Evolutionary conservation across 2,329 filamentous ascomycete species (phyloP).

Genomic region (Balansia obtecta): DNA sequence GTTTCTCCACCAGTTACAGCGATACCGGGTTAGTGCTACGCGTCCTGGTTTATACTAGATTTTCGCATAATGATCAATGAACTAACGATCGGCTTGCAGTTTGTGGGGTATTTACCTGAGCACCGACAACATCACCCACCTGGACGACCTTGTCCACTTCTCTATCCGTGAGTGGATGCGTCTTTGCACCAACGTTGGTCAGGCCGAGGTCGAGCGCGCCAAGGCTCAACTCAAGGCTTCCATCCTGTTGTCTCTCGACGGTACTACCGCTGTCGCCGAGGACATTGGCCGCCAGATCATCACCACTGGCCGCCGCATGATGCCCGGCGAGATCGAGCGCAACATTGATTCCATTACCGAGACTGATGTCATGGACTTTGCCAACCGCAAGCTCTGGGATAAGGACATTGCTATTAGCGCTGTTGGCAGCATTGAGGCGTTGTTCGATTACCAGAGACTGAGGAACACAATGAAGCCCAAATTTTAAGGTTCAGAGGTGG

Average conservation of each 20-base stretch:
- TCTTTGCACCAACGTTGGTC: conserved; percentile 74
- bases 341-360: conserved; percentile 79
- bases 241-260: conserved; percentile 91
- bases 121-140: conserved; percentile 71
- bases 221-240: conserved; percentile 99
- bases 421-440: conserved; percentile 82
- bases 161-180: conserved; percentile 96
- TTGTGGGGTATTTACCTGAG: conserved; percentile 99
- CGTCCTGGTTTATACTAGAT: background rate
- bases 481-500: conserved; percentile 30
- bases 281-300: conserved; percentile 98
- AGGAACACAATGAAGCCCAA: conserved; percentile 83
- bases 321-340: conserved; percentile 87
- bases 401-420: conserved; percentile 90
- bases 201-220: conserved; percentile 91
- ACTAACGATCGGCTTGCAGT: conserved; percentile 33
- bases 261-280: conserved; percentile 92
- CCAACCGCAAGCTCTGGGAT: conserved; percentile 92
- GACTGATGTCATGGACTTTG: conserved; percentile 96
- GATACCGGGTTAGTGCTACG: conserved; percentile 72
- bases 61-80: background rate
- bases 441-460: conserved; percentile 66
- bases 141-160: conserved; percentile 97
- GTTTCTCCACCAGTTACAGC: conserved; percentile 98
- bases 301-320: conserved; percentile 87